Evolutionary conservation across 2,329 filamentous ascomycete species (phyloP), one percentile per base, ranked within the genome.

Genomic region (Trichocomaceae sp.): DNA sequence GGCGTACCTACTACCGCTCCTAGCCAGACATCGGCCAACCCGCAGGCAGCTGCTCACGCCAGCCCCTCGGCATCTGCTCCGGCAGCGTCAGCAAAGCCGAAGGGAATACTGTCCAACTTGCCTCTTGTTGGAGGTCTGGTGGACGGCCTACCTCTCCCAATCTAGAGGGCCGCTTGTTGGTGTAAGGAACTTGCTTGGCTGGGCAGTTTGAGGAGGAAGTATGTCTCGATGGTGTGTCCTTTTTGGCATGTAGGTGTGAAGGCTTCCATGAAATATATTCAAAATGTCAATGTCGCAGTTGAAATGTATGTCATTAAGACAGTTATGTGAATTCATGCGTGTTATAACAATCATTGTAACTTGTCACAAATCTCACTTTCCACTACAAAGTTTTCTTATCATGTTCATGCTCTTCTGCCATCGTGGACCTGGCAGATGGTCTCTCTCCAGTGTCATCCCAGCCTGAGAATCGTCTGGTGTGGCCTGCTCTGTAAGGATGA

Each of bases 1-100:
- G 37, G 54, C n/a, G 54, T 56, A 8, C 44, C 51, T 15, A 45
- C 49, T 15, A 41, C 54, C 5, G 46, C 45, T 26, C 49, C 54
- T 13, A 52, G 26, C 37, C 33, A 50, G 26, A 31, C 54, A 20
- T 45, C 39, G 17, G 37, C 15, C 48, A n/a, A 29, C 5, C 26
- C 48, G 5, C 10, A 45, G 15, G n/a, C 49, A 39, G 20, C 37
- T 19, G 23, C 45, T 26, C 35, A 46, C 10, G 42, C 48, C 22
- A 35, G 42, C 31, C 50, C 54, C 17, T 31, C 54, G 2, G 48
- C 48, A 13, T 45, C 54, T 41, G 46, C 48, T 13, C 22, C 49
- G 22, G 37, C 48, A 12, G 20, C 45, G 9, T 19, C 41, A 15
- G 31, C 37, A 10, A 56, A 56, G 45, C 19, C 45, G 19, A 35